Base-by-base conservation (phyloP, 371 early-diverging fungal genomes). In the Basidiobolus meristosporus region DNA sequence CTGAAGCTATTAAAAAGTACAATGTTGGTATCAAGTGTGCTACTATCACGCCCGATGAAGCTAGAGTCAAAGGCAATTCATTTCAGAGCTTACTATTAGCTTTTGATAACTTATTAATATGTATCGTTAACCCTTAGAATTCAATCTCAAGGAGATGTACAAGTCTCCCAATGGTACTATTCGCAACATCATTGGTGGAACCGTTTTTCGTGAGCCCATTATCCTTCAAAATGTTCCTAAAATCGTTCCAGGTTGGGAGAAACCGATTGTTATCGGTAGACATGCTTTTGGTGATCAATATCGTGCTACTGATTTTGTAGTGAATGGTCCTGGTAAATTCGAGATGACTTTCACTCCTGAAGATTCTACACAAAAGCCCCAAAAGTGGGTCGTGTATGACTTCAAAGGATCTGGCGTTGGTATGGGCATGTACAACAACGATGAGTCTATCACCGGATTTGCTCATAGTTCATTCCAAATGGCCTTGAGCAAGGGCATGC, bases 1-100 rank as follows among this genome's bases (percentile, higher is more conserved):
- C 97, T 30, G 80, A 89, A 38, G 95, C 95, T 18, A 95, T 90
- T 57, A 69, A 80, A 50, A 86, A 90, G 70, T 90, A 89, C 71
- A 86, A 89, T 56, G 97, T 92, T 26, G 93, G 89, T 48, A 93
- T 96, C 64, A 96, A 96, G 68, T 96, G 97, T 62, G 97, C 97
- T 17, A 96, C 97, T 37, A 96, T 96, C 57, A 96, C 97, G 11
- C 95, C 97, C 12, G 97, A 96, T 53, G 86, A 85, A 47, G 82
- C 72, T 17, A 83, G 97, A 52, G 93, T 96, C 44, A 68, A 90
- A 60, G 79, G 77, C 72, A 59, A 53, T 37, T 10, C 11, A 12
- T 18, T 9, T 26, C 20, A 15, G 3, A 9, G 3, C 39, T 33
- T 10, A 35, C 34, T n/a, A n/a, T n/a, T n/a, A n/a, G n/a, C n/a